Conservation (phyloP, 2,329 filamentous ascomycete species). For the Cytospora mali region DNA sequence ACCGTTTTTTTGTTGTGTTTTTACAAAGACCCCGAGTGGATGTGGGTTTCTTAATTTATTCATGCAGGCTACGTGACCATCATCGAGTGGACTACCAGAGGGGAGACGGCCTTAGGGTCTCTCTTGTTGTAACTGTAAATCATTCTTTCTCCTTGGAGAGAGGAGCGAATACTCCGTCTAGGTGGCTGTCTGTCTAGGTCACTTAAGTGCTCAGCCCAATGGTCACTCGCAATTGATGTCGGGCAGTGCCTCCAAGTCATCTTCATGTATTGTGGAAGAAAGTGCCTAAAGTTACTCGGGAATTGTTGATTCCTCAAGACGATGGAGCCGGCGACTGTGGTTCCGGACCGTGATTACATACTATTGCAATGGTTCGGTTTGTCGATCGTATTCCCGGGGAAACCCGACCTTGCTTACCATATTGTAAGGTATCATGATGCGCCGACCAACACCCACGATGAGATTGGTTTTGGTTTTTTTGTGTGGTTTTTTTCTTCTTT, state of each 20-base stretch:
- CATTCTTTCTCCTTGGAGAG: not conserved
- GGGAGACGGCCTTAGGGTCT: not conserved
- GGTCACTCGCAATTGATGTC: too few species aligned
- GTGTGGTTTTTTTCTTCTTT: too few species aligned
- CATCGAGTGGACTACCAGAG: not conserved
- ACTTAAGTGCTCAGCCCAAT: too few species aligned
- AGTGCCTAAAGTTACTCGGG: too few species aligned
- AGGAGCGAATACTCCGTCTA: not conserved
- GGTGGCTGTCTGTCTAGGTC: not conserved
- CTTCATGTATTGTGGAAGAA: too few species aligned
- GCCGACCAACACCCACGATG: not conserved
- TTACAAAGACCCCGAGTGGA: not conserved
- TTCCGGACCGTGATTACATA: too few species aligned
- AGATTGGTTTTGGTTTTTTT: too few species aligned
- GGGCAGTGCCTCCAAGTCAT: too few species aligned
- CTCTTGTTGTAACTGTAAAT: not conserved
- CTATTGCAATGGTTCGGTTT: too few species aligned
- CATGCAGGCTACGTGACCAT: not conserved
- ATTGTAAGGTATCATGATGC: not conserved
- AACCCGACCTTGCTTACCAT: not conserved
- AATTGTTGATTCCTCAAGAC: too few species aligned
- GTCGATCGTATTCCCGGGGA: not conserved
- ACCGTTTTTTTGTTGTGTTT: not conserved
- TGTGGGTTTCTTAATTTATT: not conserved
- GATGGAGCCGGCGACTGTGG: too few species aligned